Conservation (phyloP, 306 rosid genomes). For the Bauhinia variegata region DNA sequence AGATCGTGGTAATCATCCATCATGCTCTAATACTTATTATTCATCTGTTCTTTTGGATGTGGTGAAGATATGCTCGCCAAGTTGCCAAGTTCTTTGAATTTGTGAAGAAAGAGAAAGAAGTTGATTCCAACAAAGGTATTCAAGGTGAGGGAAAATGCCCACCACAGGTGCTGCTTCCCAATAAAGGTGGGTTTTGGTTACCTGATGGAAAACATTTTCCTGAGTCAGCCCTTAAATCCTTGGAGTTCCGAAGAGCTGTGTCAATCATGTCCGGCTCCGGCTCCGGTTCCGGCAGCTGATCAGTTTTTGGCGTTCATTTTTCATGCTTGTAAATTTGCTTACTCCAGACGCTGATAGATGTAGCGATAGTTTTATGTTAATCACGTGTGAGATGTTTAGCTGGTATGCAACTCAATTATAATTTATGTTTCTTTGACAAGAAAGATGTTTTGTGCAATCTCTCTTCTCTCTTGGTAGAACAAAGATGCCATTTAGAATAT, state of each 20-base stretch:
- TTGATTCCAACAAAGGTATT: constrained; percentile 30
- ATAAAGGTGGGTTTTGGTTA: constrained; percentile 68
- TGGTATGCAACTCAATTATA: constrained; percentile 11
- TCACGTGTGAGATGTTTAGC: constrained; percentile 34
- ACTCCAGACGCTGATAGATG: constrained; percentile 42
- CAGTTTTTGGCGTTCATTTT: no score
- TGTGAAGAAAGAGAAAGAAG: constrained; percentile 79
- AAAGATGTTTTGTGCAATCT: constrained; percentile 9
- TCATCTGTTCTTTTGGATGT: constrained; percentile 23
- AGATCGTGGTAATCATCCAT: neutral
- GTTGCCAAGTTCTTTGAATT: constrained; percentile 91
- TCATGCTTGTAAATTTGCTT: constrained; percentile 52
- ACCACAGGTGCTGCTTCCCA: constrained; percentile 62
- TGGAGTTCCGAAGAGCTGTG: constrained; percentile 77
- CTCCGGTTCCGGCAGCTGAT: constrained; percentile 13
- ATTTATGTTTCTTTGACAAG: constrained; percentile 20
- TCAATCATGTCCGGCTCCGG: constrained; percentile 63
- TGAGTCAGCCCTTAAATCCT: constrained; percentile 52
- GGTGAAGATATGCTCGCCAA: constrained; percentile 91
- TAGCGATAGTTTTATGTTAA: constrained; percentile 44
- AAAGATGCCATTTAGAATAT: no score
- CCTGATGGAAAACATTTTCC: constrained; percentile 73
- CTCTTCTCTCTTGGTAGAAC: no score
- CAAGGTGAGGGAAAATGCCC: constrained; percentile 49
- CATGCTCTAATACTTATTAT: constrained; percentile 3